Conservation (phyloP, 257 asterid genomes). For the Fraxinus quadrangulata region DNA sequence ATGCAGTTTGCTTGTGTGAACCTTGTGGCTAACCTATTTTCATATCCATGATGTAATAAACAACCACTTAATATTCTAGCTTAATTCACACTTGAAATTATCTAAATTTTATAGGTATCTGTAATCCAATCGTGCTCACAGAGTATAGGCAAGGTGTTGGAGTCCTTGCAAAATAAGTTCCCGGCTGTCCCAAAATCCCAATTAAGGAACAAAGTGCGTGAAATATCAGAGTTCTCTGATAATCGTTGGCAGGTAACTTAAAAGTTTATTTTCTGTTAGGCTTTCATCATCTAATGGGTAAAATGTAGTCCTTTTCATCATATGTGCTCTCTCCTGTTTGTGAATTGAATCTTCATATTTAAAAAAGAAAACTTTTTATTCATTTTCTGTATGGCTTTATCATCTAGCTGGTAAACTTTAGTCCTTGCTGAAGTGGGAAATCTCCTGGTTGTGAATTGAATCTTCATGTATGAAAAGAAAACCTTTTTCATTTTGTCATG, state of each 20-base stretch:
- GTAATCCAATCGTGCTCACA: slow-evolving; percentile 59
- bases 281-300: too few relatives aligned
- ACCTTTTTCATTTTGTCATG: background rate
- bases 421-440: too few relatives aligned
- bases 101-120: slow-evolving; percentile 47
- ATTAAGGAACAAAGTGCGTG: slow-evolving; percentile 75
- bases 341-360: background rate
- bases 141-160: slow-evolving; percentile 57
- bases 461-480: too few relatives aligned
- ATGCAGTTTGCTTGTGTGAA: background rate
- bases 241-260: slow-evolving; percentile 84
- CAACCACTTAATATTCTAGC: background rate
- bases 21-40: background rate
- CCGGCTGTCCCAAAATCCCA: slow-evolving; percentile 65
- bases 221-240: slow-evolving; percentile 65
- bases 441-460: too few relatives aligned
- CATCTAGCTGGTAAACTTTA: too few relatives aligned
- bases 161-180: slow-evolving; percentile 58
- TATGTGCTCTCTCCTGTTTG: background rate
- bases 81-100: background rate
- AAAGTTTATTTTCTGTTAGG: background rate
- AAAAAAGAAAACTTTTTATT: background rate
- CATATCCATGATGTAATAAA: background rate
- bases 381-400: too few relatives aligned
- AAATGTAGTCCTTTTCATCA: too few relatives aligned